Evolutionary conservation across 257 asterid species (phyloP).

Genomic region (Plantago major): DNA sequence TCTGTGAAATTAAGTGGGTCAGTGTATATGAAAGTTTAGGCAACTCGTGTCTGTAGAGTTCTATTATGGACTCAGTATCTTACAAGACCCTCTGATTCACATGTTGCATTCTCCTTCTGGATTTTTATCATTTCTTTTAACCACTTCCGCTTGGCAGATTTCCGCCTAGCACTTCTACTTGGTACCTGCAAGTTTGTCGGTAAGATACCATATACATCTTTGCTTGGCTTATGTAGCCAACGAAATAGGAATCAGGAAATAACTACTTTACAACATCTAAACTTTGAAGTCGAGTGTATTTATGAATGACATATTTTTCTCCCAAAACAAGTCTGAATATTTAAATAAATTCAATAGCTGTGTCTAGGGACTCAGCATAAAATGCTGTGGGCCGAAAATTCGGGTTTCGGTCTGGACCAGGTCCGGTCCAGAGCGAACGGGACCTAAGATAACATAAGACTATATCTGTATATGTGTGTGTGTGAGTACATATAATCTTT

Average conservation of each 20-base stretch:
- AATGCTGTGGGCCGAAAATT: no score
- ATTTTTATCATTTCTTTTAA: constrained; percentile 76
- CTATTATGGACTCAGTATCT: constrained; percentile 26
- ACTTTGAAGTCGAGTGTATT: constrained; percentile 1
- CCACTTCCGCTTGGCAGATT: constrained; percentile 56
- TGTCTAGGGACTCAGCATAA: not conserved
- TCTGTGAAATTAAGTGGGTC: constrained; percentile 36
- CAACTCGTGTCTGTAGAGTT: constrained; percentile 8
- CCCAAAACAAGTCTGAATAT: not conserved
- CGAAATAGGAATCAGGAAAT: constrained; percentile 7
- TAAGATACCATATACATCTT: constrained; percentile 13
- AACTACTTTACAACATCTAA: not conserved
- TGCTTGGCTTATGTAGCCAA: constrained; percentile 10
- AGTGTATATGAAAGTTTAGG: constrained; percentile 20
- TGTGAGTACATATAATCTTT: no score
- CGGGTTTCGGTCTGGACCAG: no score
- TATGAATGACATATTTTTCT: constrained; percentile 9
- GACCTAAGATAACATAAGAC: no score
- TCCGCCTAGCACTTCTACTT: constrained; percentile 85
- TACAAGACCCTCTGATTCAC: constrained; percentile 70
- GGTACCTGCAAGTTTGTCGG: constrained; percentile 40
- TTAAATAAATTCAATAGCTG: constrained; percentile 1
- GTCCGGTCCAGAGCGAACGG: no score
- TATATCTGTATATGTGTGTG: no score
- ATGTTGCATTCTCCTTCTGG: constrained; percentile 44